A percentile compares a stretch with the other conserved stretches of the same genome.
Conservation (phyloP, 2,329 filamentous ascomycete genomes). For the Ophiobolus disseminans region DNA sequence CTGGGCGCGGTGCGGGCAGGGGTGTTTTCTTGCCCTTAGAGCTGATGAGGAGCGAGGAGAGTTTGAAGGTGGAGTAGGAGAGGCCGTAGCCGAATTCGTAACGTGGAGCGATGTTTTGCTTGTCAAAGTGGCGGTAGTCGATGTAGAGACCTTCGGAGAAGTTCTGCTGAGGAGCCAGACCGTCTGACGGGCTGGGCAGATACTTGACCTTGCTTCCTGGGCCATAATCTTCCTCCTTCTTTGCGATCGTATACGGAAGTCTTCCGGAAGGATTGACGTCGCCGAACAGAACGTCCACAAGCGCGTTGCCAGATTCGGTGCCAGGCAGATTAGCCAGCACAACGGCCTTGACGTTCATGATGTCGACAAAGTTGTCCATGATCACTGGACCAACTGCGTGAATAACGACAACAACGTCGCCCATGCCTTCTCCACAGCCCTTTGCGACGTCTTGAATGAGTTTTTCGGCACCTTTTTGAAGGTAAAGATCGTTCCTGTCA, state of each 20-base stretch:
- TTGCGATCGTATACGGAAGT: constrained; percentile 86
- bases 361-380: constrained; percentile 79
- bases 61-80: constrained; percentile 77
- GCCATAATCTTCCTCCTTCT: constrained; percentile 77
- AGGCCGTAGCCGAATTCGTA: constrained; percentile 89
- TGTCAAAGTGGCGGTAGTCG: constrained; percentile 91
- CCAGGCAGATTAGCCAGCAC: constrained; percentile 86
- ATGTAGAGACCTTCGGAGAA: constrained; percentile 85
- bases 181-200: constrained; percentile 63
- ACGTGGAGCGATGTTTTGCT: constrained; percentile 72
- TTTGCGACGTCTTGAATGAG: constrained; percentile 76
- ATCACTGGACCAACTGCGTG: constrained; percentile 86
- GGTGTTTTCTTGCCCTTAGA: constrained; percentile 55
- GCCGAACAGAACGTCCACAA: constrained; percentile 81
- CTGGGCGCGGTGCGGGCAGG: constrained; percentile 42
- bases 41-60: constrained; percentile 60
- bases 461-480: constrained; percentile 79
- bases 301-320: constrained; percentile 82
- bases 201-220: constrained; percentile 73
- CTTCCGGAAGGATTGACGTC: constrained; percentile 80
- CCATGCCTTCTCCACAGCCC: constrained; percentile 67
- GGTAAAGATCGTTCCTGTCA: constrained; percentile 76
- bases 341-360: constrained; percentile 78
- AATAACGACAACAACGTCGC: constrained; percentile 80
- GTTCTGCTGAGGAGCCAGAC: constrained; percentile 77